Percentiles rank a stretch among this genome's conserved stretches.
Evolutionary conservation across 257 asterid species (phyloP).

Genomic region (Anisodus tanguticus): DNA sequence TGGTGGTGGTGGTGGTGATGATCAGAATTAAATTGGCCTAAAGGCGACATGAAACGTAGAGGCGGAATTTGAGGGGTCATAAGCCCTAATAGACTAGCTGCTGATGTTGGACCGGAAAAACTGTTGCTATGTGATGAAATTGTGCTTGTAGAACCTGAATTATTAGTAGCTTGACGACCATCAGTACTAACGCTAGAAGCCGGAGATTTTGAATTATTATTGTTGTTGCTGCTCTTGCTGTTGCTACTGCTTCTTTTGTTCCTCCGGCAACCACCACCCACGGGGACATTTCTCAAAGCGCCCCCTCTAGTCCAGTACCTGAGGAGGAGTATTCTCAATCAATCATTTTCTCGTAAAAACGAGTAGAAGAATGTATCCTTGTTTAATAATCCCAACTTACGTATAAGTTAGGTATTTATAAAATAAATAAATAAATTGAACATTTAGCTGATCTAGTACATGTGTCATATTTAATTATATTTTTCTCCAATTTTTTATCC

Average conservation of each 20-base stretch:
- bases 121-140: slow-evolving; percentile 46
- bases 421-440: background rate
- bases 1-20: background rate
- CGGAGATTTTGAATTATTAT: slow-evolving; percentile 62
- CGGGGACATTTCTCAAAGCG: slow-evolving; percentile 83
- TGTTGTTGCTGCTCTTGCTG: slow-evolving; percentile 13
- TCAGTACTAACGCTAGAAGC: slow-evolving; percentile 44
- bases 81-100: slow-evolving; percentile 48
- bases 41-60: slow-evolving; percentile 65
- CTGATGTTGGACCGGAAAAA: slow-evolving; percentile 15
- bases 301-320: slow-evolving; percentile 96
- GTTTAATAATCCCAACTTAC: background rate
- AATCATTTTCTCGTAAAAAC: background rate
- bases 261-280: slow-evolving; percentile 88
- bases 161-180: slow-evolving; percentile 44
- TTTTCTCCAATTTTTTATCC: background rate
- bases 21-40: slow-evolving; percentile 56
- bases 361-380: background rate
- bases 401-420: too few relatives aligned
- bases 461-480: background rate
- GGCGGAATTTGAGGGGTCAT: slow-evolving; percentile 57
- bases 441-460: background rate
- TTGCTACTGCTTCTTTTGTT: slow-evolving; percentile 66
- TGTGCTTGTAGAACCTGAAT: slow-evolving; percentile 56
- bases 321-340: background rate